Evolutionary conservation across 1,284 basidiomycete species (phyloP), one percentile per base, ranked within the genome.

Genomic region (Fomitiporia mediterranea): DNA sequence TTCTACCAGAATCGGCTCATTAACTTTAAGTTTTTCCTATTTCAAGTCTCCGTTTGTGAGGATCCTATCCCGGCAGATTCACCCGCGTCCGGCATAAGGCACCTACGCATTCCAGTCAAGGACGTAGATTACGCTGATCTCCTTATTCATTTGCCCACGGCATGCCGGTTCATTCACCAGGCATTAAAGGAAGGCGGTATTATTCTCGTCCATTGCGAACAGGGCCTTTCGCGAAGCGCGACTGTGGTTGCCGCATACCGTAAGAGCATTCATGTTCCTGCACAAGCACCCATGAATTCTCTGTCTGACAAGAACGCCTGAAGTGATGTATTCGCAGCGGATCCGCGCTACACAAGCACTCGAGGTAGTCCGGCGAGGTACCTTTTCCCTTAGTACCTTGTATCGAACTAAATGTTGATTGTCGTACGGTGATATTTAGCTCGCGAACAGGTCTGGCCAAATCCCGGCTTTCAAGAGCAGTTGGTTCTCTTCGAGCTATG

Each of bases 101-200:
- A 90, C 66, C 72, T 84, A 69, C 83, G 87, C 54, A 83, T 90
- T 62, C 74, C 80, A 49, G 78, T 91, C 42, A 83, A 89, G 64
- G 91, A 94, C 69, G 81, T 89, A 62, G 89, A 91, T 66, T 87
- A 91, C 63, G 91, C 86, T 61, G 85, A 92, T 67, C 80, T 94
- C 52, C 75, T 92, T 55, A 86, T 90, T 43, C 79, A 88, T 66
- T 75, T 94, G 57, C 86, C 88, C n/a, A 69, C 73, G 37, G 84
- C 89, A 19, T 86, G 89, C 67, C 81, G 76, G 48, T 94, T 92
- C 69, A 93, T 95, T 64, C 81, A 91, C 64, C 70, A 82, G 42
- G 89, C 90, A 9, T 69, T 92, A 48, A 70, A 72, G 32, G 68
- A 72, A 13, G 83, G 83, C 42, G 91, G 91, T 4, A 79, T 82